Conservation (phyloP, 306 rosid genomes). For the Trichosanthes truncata region DNA sequence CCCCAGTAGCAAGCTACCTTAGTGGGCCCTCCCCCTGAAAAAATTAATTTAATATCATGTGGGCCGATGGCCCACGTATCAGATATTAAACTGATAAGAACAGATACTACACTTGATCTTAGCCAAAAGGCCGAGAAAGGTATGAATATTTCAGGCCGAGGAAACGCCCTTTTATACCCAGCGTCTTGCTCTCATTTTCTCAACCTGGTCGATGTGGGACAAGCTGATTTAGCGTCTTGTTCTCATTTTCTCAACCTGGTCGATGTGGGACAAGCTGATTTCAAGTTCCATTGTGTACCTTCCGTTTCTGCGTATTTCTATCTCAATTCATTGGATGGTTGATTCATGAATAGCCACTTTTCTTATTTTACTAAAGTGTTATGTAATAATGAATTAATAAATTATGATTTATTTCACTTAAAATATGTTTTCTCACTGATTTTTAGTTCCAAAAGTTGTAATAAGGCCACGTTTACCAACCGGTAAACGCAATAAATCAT, state of each 20-base stretch:
- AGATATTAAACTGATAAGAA: too few relatives aligned
- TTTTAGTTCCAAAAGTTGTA: background rate
- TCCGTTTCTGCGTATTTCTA: too few relatives aligned
- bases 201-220: background rate
- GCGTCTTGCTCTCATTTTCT: background rate
- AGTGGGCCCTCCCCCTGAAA: background rate
- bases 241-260: too few relatives aligned
- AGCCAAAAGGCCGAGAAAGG: background rate
- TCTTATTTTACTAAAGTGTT: too few relatives aligned
- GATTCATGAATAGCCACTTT: too few relatives aligned
- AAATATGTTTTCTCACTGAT: background rate
- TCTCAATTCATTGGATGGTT: too few relatives aligned
- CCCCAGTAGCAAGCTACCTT: background rate
- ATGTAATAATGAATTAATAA: too few relatives aligned
- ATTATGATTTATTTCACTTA: background rate
- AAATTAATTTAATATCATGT: background rate
- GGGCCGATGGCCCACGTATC: too few relatives aligned
- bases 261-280: background rate
- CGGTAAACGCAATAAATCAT: too few relatives aligned
- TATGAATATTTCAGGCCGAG: accelerated
- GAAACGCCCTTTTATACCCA: background rate
- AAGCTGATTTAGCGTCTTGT: background rate
- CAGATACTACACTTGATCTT: background rate
- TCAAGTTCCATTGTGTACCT: background rate
- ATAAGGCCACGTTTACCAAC: too few relatives aligned